These are phyloP conservation scores for Cordyceps javanica DNA, from an alignment of 2,329 filamentous ascomycete genomes.

Conservation along the genomic window DNA sequence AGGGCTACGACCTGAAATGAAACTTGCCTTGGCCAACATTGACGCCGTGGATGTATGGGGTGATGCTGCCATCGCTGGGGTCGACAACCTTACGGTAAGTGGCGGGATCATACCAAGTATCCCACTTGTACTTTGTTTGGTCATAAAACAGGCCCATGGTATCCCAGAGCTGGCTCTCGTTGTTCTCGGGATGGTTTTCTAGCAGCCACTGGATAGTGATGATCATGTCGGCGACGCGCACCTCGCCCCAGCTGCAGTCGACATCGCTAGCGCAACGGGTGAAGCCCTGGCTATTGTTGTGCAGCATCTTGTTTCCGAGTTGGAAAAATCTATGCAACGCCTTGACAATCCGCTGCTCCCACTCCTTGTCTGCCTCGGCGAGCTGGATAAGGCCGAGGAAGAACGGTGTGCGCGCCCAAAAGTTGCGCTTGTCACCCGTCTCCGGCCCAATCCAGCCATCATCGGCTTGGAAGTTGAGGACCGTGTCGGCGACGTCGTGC, in stretches of 20 bases:
- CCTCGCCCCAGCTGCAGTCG: slow-evolving; percentile 26
- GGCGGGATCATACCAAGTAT: slow-evolving; percentile 22
- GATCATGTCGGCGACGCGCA: slow-evolving; percentile 32
- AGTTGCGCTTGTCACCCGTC: slow-evolving; percentile 20
- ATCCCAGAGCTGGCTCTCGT: slow-evolving; percentile 29
- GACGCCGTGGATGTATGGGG: slow-evolving; percentile 34
- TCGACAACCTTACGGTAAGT: slow-evolving; percentile 18
- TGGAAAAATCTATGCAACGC: slow-evolving; percentile 24
- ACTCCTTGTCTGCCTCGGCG: slow-evolving; percentile 24
- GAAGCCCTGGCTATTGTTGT: slow-evolving; percentile 45
- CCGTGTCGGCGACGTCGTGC: slow-evolving; percentile 25
- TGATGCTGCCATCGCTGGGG: slow-evolving; percentile 15
- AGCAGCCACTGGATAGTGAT: slow-evolving; percentile 35
- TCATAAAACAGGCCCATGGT: slow-evolving; percentile 34
- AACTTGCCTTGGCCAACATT: slow-evolving; percentile 37
- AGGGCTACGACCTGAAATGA: not conserved
- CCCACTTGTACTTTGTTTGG: slow-evolving; percentile 24
- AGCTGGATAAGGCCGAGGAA: slow-evolving; percentile 28
- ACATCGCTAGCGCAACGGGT: slow-evolving; percentile 36
- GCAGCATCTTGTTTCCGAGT: slow-evolving; percentile 49
- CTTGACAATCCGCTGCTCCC: slow-evolving; percentile 18
- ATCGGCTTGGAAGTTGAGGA: slow-evolving; percentile 33
- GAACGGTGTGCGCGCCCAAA: slow-evolving; percentile 28
- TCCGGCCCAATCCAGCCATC: slow-evolving; percentile 51
- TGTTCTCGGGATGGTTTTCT: slow-evolving; percentile 25